Base-by-base conservation (phyloP, 495 filamentous ascomycete species). In the Delitschia confertaspora region DNA sequence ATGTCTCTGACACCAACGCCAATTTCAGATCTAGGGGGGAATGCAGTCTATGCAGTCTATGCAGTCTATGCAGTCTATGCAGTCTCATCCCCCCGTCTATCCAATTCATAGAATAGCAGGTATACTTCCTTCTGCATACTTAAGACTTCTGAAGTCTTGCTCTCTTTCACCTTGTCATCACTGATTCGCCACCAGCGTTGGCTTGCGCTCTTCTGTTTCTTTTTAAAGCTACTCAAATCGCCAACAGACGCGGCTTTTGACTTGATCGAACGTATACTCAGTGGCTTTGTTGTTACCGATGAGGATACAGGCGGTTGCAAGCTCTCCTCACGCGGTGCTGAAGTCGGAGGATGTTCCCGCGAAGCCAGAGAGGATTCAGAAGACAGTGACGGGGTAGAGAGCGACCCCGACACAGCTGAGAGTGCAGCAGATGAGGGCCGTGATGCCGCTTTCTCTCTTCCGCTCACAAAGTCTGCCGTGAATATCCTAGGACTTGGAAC, bases 101-200 rank as follows among this genome's bases (percentile, higher is more conserved):
- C 83, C 47, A 88, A 62, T 62, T 95, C 89, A 58, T 99, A 99
- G 60, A 99, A 99, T 19, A 99, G 66, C 53, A 99, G 65, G 61
- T 96, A 99, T 0, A 95, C 89, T 61, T 95, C 91, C 51, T 79
- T 81, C 61, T 95, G 87, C 89, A 95, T 95, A 7, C 74, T 74
- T 40, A 99, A 58, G 16, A 99, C 86, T 38, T 99, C 89, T 36
- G 74, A 76, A 2, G 88, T 96, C 63, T 83, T 91, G 43, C 85
- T 80, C 57, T 95, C 89, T 57, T 89, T 93, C 44, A 96, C 74
- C 58, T 95, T 95, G 25, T 96, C 91, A 58, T 99, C 91, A 27
- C 88, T 95, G 34, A 99, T 95, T 10, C 91, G 76, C 91, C 91
- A 99, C 91, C 91, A 99, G 14, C 84, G 74, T 53, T 83, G 74